A percentile compares a stretch with the other conserved stretches of the same genome.
phyloP scores from a whole-genome alignment of 345 rosid genomes.

The Salix viminalis region DNA sequence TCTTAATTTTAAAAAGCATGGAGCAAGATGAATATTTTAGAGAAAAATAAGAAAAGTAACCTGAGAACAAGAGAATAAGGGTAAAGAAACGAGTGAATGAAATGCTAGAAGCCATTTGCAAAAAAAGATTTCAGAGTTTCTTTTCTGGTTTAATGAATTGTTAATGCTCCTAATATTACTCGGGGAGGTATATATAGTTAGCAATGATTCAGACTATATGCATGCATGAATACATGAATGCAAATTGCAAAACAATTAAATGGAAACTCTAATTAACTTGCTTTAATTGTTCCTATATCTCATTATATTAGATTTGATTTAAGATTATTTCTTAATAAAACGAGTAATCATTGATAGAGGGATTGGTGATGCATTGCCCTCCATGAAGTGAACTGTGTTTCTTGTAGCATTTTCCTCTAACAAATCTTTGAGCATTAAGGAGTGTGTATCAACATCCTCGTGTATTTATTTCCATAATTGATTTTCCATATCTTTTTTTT shows the following conservation, averaged over 20 bases:
- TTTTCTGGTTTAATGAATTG: neutral
- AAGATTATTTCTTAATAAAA: too few species aligned
- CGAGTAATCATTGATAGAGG: too few species aligned
- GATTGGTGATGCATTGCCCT: too few species aligned
- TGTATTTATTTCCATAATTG: too few species aligned
- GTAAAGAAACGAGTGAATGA: neutral
- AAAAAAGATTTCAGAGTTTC: neutral
- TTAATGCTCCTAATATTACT: neutral
- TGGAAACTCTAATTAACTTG: neutral
- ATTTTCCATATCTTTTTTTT: too few species aligned
- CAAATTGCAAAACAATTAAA: too few species aligned
- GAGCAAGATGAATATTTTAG: neutral
- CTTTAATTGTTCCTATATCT: neutral
- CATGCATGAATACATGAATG: neutral
- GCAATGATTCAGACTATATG: neutral
- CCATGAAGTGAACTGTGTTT: too few species aligned
- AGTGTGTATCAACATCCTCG: too few species aligned
- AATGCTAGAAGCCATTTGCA: neutral
- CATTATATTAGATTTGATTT: neutral
- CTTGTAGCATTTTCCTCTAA: too few species aligned
- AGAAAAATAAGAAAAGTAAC: neutral
- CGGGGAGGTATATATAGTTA: neutral
- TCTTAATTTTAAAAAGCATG: too few species aligned
- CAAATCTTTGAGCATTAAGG: too few species aligned
- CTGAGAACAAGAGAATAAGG: neutral